Evolutionary conservation across 306 rosid species (phyloP).

Genomic region (Aeschynomene evenia): DNA sequence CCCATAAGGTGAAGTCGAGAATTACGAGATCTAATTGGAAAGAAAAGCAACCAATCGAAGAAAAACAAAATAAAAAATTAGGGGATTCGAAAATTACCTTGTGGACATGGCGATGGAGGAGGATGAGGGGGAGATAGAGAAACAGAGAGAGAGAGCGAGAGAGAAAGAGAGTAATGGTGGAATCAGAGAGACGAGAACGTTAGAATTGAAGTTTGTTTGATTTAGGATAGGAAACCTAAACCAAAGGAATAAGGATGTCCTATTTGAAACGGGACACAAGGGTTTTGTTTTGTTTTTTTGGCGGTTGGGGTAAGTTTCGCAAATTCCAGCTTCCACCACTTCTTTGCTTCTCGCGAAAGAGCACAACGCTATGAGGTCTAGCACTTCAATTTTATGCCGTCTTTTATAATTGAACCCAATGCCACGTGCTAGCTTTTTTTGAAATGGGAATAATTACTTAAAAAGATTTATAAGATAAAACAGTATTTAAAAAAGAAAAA

Average conservation of each 20-base stretch:
- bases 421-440: too few species aligned
- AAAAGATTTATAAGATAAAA: too few species aligned
- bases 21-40: slow-evolving; percentile 3
- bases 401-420: too few species aligned
- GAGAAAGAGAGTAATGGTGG: neutral
- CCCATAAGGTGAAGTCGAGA: neutral
- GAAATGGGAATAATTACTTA: too few species aligned
- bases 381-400: too few species aligned
- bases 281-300: neutral
- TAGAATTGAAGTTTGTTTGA: neutral
- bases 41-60: neutral
- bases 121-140: neutral
- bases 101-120: slow-evolving; percentile 54
- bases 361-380: neutral
- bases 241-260: neutral
- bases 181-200: neutral
- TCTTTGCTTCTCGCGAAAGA: neutral
- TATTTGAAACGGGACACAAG: neutral
- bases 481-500: too few species aligned
- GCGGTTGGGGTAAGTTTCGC: neutral
- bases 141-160: neutral
- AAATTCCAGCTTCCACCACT: neutral
- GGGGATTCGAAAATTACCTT: slow-evolving; percentile 38
- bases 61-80: neutral
- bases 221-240: neutral